Percentiles rank a stretch among this genome's conserved stretches.
Conservation (phyloP, 805 yeast genomes). For the Metschnikowia bowlesiae region DNA sequence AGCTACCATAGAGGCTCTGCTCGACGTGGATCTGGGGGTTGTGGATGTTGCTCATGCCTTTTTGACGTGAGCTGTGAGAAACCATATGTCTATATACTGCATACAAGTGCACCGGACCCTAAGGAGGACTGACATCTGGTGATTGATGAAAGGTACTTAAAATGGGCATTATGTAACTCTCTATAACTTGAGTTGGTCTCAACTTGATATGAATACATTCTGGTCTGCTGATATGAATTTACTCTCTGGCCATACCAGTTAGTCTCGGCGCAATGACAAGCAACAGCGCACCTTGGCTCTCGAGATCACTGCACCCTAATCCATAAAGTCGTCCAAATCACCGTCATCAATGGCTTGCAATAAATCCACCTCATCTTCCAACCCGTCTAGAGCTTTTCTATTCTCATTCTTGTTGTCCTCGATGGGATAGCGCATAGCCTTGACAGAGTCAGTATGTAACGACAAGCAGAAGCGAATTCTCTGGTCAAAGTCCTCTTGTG, state of each 20-base stretch:
- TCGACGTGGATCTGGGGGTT: conserved; percentile 23
- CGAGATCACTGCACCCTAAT: conserved; percentile 17
- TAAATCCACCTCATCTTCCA: conserved; percentile 40
- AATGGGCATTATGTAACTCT: background rate
- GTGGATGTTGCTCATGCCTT: conserved; percentile 7
- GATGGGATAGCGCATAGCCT: conserved; percentile 88
- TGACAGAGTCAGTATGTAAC: conserved; percentile 86
- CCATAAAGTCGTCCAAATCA: conserved; percentile 49
- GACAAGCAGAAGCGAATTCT: conserved; percentile 90
- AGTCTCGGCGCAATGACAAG: too few species aligned
- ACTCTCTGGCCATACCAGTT: too few species aligned
- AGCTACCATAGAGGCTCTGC: conserved; percentile 26
- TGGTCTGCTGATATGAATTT: too few species aligned
- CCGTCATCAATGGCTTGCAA: conserved; percentile 51
- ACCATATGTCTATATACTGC: background rate
- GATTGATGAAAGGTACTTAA: too few species aligned
- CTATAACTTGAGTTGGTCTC: background rate
- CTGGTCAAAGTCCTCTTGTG: conserved; percentile 84
- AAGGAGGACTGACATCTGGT: too few species aligned
- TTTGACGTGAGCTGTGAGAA: background rate
- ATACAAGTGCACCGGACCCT: background rate
- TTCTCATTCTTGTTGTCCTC: conserved; percentile 32
- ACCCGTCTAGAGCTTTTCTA: conserved; percentile 27
- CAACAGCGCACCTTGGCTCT: background rate
- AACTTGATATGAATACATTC: background rate